Evolutionary conservation across 179 eudicot genomes (phyloP), one percentile per base, ranked within the genome.

Genomic region (Sideroxylon spinosum): DNA sequence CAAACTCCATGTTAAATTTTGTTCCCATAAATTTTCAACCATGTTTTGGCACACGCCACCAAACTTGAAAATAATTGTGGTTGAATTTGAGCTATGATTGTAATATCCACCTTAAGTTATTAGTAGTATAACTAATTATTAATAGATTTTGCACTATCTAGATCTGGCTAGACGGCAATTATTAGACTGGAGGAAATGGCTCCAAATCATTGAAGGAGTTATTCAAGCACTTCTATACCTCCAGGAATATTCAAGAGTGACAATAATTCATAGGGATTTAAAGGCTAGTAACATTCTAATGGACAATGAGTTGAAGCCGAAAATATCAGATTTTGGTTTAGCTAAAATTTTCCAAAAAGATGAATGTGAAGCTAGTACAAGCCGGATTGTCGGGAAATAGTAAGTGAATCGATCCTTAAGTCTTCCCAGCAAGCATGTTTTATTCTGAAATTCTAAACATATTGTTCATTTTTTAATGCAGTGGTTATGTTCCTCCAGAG

Each of bases 191-290:
- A 71, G 74, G 73, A 76, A 72, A 66, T 53, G 79, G 56, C 76
- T 79, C 55, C 75, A 79, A 12, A 83, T 79, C 49, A 76, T 83
- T 7, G 82, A 83, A 76, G 85, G 85, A 1, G n/a, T 79, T 8
- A 66, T 73, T 57, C 85, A 83, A 76, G 85, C 82, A 14, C 85
- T 83, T 4, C 70, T 83, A 7, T 83, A 83, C 67, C 85, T 83
- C 29, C 85, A 79, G 23, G 82, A 80, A 57, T 83, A 83, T 63
- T 83, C 85, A 59, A 80, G 74, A 79, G 52, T 76, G 2, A 79
- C 75, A 71, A 73, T 76, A 71, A 61, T 79, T 8, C 85, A 83
- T n/a, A 78, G 84, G 32, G 84, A 82, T 49, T 60, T 82, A 57
- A 82, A 81, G 50, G 81, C 71, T 8, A 82, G 84, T 71, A 82